phyloP scores from a whole-genome alignment of 2,329 filamentous ascomycete species.

The Helicocarpus griseus region DNA sequence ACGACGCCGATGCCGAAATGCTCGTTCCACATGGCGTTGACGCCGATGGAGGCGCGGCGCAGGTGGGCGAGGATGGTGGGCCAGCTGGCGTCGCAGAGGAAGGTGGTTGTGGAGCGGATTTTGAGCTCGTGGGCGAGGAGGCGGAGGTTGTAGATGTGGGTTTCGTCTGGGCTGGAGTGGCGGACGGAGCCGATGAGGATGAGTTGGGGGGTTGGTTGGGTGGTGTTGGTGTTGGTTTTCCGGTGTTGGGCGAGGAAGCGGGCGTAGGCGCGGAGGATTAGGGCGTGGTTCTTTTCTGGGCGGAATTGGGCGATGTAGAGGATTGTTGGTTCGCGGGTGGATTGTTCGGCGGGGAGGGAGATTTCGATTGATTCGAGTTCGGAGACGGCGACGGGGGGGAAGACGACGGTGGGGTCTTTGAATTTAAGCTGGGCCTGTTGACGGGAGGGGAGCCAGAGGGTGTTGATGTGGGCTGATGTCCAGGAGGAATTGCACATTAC shows the following conservation, averaged over 20 bases:
- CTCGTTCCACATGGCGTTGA: constrained; percentile 99
- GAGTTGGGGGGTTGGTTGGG: constrained; percentile 42
- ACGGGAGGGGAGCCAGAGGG: constrained; percentile 59
- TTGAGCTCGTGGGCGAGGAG: constrained; percentile 77
- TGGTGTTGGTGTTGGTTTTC: constrained; percentile 21
- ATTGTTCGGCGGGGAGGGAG: constrained; percentile 53
- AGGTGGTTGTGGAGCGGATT: constrained; percentile 75
- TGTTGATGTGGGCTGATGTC: constrained; percentile 76
- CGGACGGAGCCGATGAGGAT: constrained; percentile 89
- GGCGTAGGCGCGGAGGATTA: constrained; percentile 78
- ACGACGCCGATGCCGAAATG: constrained; percentile 98
- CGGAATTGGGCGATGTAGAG: constrained; percentile 97
- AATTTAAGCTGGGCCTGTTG: constrained; percentile 35
- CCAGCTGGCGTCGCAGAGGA: constrained; percentile 86
- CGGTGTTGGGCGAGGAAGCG: constrained; percentile 54
- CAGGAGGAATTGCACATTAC: constrained; percentile 97
- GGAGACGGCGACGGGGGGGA: constrained; percentile 82
- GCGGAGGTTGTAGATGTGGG: constrained; percentile 71
- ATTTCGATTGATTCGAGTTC: constrained; percentile 71
- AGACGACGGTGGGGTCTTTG: constrained; percentile 56
- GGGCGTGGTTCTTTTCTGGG: constrained; percentile 89
- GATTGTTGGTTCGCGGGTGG: constrained; percentile 59
- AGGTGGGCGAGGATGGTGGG: constrained; percentile 75
- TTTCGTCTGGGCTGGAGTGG: constrained; percentile 46
- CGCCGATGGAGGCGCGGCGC: constrained; percentile 66